Percentiles rank a stretch among this genome's conserved stretches.
These are phyloP conservation scores for Lachancea meyersii DNA, from an alignment of 805 yeast genomes.

Conservation along the genomic window DNA sequence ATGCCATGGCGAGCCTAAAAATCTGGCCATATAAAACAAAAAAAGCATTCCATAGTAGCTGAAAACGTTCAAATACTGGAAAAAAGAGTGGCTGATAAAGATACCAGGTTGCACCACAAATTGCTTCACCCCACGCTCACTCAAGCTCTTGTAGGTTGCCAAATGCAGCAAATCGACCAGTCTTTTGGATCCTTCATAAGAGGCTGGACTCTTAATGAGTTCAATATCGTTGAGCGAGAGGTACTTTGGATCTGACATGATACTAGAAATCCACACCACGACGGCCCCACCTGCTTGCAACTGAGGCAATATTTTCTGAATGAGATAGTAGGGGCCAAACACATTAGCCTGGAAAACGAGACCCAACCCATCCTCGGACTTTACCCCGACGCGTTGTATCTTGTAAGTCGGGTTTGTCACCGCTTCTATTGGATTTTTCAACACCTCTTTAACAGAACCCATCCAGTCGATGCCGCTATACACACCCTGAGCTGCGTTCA, in stretches of 20 bases:
- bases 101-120: constrained; percentile 92
- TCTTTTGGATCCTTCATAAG: constrained; percentile 91
- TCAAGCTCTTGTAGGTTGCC: constrained; percentile 53
- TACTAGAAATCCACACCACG: constrained; percentile 79
- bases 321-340: constrained; percentile 87
- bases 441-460: constrained; percentile 63
- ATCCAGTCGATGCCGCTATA: constrained; percentile 84
- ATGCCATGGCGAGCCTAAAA: constrained; percentile 81
- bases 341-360: constrained; percentile 90
- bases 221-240: constrained; percentile 73
- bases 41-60: constrained; percentile 82
- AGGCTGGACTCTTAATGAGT: constrained; percentile 51
- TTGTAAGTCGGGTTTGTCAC: constrained; percentile 88
- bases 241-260: constrained; percentile 71
- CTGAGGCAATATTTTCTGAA: constrained; percentile 56
- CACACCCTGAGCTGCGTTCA: constrained; percentile 88
- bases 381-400: constrained; percentile 71
- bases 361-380: constrained; percentile 74
- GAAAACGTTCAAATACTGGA: constrained; percentile 65
- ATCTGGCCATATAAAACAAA: constrained; percentile 76
- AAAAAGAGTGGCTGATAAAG: constrained; percentile 76
- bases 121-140: constrained; percentile 52
- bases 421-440: constrained; percentile 63
- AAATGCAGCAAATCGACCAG: constrained; percentile 76
- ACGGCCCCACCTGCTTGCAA: constrained; percentile 54